These are phyloP conservation scores for Diophrys sp. DNA, from an alignment of 73 alveolate species.

Conservation along the genomic window DNA sequence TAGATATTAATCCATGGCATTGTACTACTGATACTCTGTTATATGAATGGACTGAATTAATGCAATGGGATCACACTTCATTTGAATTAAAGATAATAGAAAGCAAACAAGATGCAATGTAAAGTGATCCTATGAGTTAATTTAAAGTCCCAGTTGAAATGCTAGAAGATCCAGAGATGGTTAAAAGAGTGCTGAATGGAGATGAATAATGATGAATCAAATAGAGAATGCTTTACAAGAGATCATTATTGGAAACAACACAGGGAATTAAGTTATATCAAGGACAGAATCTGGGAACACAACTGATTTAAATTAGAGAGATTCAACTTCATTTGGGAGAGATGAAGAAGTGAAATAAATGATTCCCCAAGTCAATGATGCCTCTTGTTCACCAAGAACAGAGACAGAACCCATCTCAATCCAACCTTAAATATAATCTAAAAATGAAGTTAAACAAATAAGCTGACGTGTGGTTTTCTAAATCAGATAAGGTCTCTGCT, in stretches of 20 bases:
- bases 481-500: conserved; percentile 65
- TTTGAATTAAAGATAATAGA: not conserved
- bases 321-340: too few relatives aligned
- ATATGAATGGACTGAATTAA: conserved; percentile 41
- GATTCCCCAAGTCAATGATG: too few relatives aligned
- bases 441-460: conserved; percentile 20
- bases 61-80: not conserved
- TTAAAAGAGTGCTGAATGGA: not conserved
- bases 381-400: too few relatives aligned
- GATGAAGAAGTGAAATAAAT: too few relatives aligned
- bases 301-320: not conserved
- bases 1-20: conserved; percentile 58
- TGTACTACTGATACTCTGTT: conserved; percentile 26
- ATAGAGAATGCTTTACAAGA: too few relatives aligned
- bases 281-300: too few relatives aligned
- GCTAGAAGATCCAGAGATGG: not conserved
- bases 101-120: not conserved
- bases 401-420: too few relatives aligned
- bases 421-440: not conserved
- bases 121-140: not conserved
- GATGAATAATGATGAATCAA: too few relatives aligned
- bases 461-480: conserved; percentile 53
- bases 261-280: too few relatives aligned
- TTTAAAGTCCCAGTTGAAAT: conserved; percentile 8
- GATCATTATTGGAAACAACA: too few relatives aligned